Evolutionary conservation across 169 alveolate genomes (phyloP).

Genomic region (Haemoproteus tartakovskyi): DNA sequence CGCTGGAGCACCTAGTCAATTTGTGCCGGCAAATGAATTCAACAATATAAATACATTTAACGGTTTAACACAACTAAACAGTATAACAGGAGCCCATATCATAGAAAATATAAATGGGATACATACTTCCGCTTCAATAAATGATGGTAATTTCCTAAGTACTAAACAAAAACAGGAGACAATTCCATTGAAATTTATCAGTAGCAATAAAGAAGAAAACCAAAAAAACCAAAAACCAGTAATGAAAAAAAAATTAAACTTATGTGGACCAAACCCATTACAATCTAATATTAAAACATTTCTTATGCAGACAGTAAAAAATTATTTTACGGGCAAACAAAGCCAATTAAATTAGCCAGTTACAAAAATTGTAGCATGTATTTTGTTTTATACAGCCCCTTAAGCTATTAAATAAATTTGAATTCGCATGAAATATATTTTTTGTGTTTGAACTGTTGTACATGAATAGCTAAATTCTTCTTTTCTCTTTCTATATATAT

Average conservation of each 20-base stretch:
- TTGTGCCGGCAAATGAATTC: too few relatives aligned
- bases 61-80: too few relatives aligned
- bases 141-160: neutral
- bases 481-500: neutral
- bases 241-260: constrained; percentile 21
- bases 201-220: too few relatives aligned
- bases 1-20: too few relatives aligned
- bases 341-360: too few relatives aligned
- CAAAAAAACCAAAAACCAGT: constrained; percentile 7
- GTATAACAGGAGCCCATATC: neutral
- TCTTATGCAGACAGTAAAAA: constrained; percentile 14
- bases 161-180: too few relatives aligned
- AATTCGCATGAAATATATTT: neutral
- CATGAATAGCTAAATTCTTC: too few relatives aligned
- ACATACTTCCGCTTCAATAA: neutral
- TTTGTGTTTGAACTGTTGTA: neutral
- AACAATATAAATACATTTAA: too few relatives aligned
- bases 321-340: constrained; percentile 9
- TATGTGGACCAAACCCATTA: constrained; percentile 45
- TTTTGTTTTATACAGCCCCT: neutral
- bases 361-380: too few relatives aligned
- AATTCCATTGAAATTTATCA: too few relatives aligned
- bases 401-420: neutral
- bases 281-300: constrained; percentile 12
- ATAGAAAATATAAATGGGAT: neutral